Evolutionary conservation across 2,329 filamentous ascomycete genomes (phyloP).

Genomic region (Chaetomiaceae sp.): DNA sequence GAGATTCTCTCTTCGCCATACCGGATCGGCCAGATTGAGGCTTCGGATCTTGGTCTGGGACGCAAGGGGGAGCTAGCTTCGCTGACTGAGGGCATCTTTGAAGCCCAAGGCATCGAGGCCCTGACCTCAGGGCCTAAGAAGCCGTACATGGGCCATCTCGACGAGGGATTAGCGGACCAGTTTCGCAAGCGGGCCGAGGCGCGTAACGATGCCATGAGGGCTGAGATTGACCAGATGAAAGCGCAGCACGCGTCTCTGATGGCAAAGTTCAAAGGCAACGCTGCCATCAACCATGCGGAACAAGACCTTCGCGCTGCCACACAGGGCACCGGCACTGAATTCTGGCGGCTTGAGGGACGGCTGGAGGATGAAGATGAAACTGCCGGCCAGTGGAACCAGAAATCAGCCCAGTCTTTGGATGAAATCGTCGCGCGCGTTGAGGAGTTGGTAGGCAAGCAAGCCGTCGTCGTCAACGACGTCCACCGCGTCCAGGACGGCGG

Average conservation of each 20-base stretch:
- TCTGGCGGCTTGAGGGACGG: slow-evolving; percentile 60
- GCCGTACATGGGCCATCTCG: slow-evolving; percentile 62
- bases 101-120: slow-evolving; percentile 53
- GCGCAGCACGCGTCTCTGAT: slow-evolving; percentile 71
- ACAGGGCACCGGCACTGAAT: slow-evolving; percentile 54
- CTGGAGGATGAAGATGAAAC: slow-evolving; percentile 47
- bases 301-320: slow-evolving; percentile 65
- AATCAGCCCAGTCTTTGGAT: slow-evolving; percentile 55
- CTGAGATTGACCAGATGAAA: slow-evolving; percentile 82
- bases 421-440: slow-evolving; percentile 74
- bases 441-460: slow-evolving; percentile 60
- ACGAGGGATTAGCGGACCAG: slow-evolving; percentile 71
- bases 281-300: slow-evolving; percentile 68
- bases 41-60: slow-evolving; percentile 81
- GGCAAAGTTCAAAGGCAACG: slow-evolving; percentile 66
- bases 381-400: slow-evolving; percentile 42
- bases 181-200: slow-evolving; percentile 75
- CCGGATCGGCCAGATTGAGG: slow-evolving; percentile 75
- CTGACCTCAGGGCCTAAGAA: slow-evolving; percentile 46
- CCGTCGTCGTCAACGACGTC: slow-evolving; percentile 59
- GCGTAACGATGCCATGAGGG: slow-evolving; percentile 66
- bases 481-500: slow-evolving; percentile 75
- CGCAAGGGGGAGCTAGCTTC: slow-evolving; percentile 75
- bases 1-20: slow-evolving; percentile 92
- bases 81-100: slow-evolving; percentile 81